Evolutionary conservation across 1,284 basidiomycete genomes (phyloP).

Genomic region (Trichosporon sp.): DNA sequence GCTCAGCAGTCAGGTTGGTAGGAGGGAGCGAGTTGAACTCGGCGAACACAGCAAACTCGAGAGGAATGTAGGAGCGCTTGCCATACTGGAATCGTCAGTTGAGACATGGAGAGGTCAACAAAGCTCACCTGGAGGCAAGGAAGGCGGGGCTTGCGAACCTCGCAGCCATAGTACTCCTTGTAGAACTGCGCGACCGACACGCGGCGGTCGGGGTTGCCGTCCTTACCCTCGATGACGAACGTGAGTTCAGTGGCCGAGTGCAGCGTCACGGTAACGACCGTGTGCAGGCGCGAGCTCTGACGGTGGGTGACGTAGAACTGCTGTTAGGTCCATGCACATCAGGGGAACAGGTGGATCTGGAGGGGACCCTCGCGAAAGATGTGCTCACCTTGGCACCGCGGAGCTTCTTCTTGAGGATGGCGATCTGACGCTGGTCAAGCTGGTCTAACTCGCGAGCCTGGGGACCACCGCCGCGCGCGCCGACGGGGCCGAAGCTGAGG

Average conservation of each 20-base stretch:
- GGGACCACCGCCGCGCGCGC: slow-evolving; percentile 17
- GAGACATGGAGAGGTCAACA: too few species aligned
- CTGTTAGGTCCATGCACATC: neutral
- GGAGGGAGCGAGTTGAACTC: slow-evolving; percentile 44
- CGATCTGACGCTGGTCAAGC: slow-evolving; percentile 21
- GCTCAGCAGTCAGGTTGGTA: slow-evolving; percentile 36
- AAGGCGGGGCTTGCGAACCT: slow-evolving; percentile 34
- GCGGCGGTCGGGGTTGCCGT: slow-evolving; percentile 26
- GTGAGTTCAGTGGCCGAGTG: slow-evolving; percentile 32
- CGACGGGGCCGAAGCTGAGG: slow-evolving; percentile 19
- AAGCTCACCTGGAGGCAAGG: slow-evolving; percentile 43
- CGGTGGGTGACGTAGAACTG: slow-evolving; percentile 41
- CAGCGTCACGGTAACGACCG: slow-evolving; percentile 32
- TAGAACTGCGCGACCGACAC: slow-evolving; percentile 46
- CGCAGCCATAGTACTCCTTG: slow-evolving; percentile 28
- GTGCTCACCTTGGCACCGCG: slow-evolving; percentile 31
- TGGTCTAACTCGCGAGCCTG: slow-evolving; percentile 14
- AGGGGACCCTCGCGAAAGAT: too few species aligned
- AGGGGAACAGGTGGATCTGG: neutral
- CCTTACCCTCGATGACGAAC: slow-evolving; percentile 34
- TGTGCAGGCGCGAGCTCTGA: slow-evolving; percentile 34
- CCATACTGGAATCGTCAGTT: slow-evolving; percentile 31
- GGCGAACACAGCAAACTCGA: slow-evolving; percentile 42
- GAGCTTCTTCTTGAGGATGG: slow-evolving; percentile 33
- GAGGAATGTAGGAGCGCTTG: slow-evolving; percentile 34